These are phyloP conservation scores for Colletotrichum viniferum DNA, from an alignment of 2,329 filamentous ascomycete species.

Conservation along the genomic window DNA sequence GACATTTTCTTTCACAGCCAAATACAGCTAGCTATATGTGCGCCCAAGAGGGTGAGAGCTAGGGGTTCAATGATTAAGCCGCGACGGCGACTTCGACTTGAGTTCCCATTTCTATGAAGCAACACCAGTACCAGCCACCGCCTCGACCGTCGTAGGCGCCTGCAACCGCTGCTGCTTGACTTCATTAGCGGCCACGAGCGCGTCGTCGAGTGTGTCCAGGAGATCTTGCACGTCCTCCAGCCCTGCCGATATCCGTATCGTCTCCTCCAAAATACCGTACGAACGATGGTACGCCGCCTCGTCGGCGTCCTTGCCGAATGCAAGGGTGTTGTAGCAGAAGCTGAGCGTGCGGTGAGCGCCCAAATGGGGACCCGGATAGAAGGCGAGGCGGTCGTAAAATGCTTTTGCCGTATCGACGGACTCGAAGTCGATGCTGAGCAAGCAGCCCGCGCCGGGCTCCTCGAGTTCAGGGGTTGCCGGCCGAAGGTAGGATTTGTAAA, in stretches of 20 bases:
- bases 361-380: slow-evolving; percentile 58
- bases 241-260: slow-evolving; percentile 52
- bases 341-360: slow-evolving; percentile 57
- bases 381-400: slow-evolving; percentile 54
- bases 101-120: background rate
- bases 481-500: slow-evolving; percentile 41
- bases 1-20: background rate
- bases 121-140: slow-evolving; percentile 1
- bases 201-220: slow-evolving; percentile 40
- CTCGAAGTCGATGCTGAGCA: slow-evolving; percentile 56
- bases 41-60: background rate
- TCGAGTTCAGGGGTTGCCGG: slow-evolving; percentile 46
- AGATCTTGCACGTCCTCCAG: slow-evolving; percentile 48
- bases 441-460: slow-evolving; percentile 57
- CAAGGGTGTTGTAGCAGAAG: slow-evolving; percentile 50
- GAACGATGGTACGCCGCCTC: slow-evolving; percentile 39
- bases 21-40: background rate
- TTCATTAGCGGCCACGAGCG: slow-evolving; percentile 42
- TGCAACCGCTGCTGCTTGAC: slow-evolving; percentile 42
- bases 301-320: slow-evolving; percentile 43
- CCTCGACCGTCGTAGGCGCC: background rate
- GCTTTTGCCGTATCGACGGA: slow-evolving; percentile 40
- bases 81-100: background rate
- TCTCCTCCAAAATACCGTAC: slow-evolving; percentile 42
- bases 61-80: background rate